Evolutionary conservation across 495 filamentous ascomycete species (phyloP).

Genomic region (Recurvomyces mirabilis): DNA sequence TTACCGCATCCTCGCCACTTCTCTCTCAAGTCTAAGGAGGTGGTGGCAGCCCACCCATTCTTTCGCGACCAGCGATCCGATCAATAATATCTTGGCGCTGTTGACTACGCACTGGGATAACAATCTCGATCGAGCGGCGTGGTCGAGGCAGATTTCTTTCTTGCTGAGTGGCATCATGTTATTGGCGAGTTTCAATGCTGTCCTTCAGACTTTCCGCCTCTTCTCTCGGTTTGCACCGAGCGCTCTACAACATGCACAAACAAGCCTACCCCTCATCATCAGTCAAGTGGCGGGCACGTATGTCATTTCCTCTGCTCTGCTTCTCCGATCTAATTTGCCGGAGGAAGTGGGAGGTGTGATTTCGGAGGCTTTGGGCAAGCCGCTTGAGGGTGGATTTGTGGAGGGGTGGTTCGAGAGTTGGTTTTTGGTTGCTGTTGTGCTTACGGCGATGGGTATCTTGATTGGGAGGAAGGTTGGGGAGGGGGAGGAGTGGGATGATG

Average conservation of each 20-base stretch:
- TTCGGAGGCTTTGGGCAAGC: slow-evolving; percentile 57
- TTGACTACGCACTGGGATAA: slow-evolving; percentile 62
- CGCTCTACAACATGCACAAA: slow-evolving; percentile 47
- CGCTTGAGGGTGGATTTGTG: slow-evolving; percentile 57
- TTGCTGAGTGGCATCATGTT: slow-evolving; percentile 67
- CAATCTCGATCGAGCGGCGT: slow-evolving; percentile 56
- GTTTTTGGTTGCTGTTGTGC: slow-evolving; percentile 53
- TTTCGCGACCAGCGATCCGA: slow-evolving; percentile 61
- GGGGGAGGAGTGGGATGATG: slow-evolving; percentile 38
- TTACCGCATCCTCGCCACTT: slow-evolving; percentile 60
- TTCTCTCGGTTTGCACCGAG: slow-evolving; percentile 58
- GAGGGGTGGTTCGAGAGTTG: slow-evolving; percentile 80
- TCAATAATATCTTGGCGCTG: slow-evolving; percentile 64
- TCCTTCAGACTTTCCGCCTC: slow-evolving; percentile 62
- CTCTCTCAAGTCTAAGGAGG: slow-evolving; percentile 48
- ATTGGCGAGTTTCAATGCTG: slow-evolving; percentile 60
- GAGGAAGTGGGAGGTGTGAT: slow-evolving; percentile 58
- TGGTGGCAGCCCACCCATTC: slow-evolving; percentile 36
- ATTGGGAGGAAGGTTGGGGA: slow-evolving; percentile 49
- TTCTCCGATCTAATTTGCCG: slow-evolving; percentile 63
- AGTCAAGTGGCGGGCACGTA: slow-evolving; percentile 70
- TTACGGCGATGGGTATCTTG: slow-evolving; percentile 57
- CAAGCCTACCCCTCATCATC: slow-evolving; percentile 60
- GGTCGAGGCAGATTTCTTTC: slow-evolving; percentile 69
- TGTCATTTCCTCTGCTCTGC: slow-evolving; percentile 61